Conservation (phyloP, 2,329 filamentous ascomycete genomes). For the Epichloe aotearoae region DNA sequence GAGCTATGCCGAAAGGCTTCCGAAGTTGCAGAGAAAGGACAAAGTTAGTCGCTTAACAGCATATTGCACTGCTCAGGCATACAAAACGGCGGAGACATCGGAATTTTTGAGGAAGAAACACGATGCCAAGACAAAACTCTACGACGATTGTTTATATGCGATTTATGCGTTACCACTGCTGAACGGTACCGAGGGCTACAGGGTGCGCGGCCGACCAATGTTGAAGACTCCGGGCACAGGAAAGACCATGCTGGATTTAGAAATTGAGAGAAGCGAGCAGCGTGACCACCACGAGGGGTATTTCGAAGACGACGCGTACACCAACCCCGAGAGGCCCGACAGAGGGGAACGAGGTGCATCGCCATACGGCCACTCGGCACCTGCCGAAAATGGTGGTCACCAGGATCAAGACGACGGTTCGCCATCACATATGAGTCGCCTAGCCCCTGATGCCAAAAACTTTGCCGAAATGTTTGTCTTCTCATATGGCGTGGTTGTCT, state of each 20-base stretch:
- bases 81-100: conserved; percentile 78
- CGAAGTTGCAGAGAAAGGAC: conserved; percentile 75
- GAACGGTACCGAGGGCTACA: conserved; percentile 73
- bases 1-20: conserved; percentile 85
- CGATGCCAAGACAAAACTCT: conserved; percentile 84
- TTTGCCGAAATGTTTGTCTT: conserved; percentile 97
- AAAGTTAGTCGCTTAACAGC: conserved; percentile 85
- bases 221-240: conserved; percentile 81
- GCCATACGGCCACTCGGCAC: conserved; percentile 20
- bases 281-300: conserved; percentile 87
- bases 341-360: conserved; percentile 14
- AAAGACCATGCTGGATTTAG: conserved; percentile 82
- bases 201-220: conserved; percentile 79
- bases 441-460: conserved; percentile 58
- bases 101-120: conserved; percentile 87
- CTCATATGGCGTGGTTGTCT: conserved; percentile 92
- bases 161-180: conserved; percentile 88
- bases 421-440: conserved; percentile 39
- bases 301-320: conserved; percentile 59
- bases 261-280: conserved; percentile 87
- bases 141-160: conserved; percentile 93
- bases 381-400: conserved; percentile 17
- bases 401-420: conserved; percentile 25
- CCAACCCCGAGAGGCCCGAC: conserved; percentile 19
- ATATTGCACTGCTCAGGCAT: conserved; percentile 90